Percentiles rank a stretch among this genome's conserved stretches.
These are phyloP conservation scores for Wickerhamomyces sp. DNA, from an alignment of 1,139 yeast genomes.

Conservation along the genomic window DNA sequence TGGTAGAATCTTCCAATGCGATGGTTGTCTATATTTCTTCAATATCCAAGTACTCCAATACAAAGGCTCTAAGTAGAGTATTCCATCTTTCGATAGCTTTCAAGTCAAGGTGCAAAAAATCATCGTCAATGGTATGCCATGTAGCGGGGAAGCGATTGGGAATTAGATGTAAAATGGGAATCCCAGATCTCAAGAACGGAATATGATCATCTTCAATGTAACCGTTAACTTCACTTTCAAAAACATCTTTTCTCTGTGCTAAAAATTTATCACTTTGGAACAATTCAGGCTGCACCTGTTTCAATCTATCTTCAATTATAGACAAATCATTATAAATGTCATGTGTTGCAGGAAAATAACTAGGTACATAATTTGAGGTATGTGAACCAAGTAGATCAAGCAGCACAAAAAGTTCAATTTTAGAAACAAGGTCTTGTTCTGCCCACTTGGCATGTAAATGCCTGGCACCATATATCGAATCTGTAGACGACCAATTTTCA, in stretches of 20 bases:
- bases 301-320: constrained; percentile 24
- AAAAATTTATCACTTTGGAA: constrained; percentile 13
- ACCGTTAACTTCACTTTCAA: constrained; percentile 22
- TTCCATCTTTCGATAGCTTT: constrained; percentile 20
- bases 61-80: constrained; percentile 12
- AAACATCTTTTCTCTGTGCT: constrained; percentile 16
- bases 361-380: constrained; percentile 32
- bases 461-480: constrained; percentile 51
- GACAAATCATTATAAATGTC: constrained; percentile 33
- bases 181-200: constrained; percentile 42
- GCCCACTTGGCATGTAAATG: constrained; percentile 41
- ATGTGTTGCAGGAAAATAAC: constrained; percentile 40
- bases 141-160: constrained; percentile 42
- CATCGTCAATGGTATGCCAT: constrained; percentile 44
- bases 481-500: constrained; percentile 41
- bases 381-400: constrained; percentile 44
- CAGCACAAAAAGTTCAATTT: constrained; percentile 39
- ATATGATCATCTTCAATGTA: constrained; percentile 48
- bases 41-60: constrained; percentile 16
- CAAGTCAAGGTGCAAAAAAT: constrained; percentile 26
- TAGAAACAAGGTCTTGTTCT: constrained; percentile 15
- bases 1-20: neutral
- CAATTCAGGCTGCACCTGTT: constrained; percentile 7
- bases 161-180: constrained; percentile 45
- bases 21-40: neutral